phyloP scores from a whole-genome alignment of 2,329 filamentous ascomycete genomes.

The Gaeumannomyces sp. region DNA sequence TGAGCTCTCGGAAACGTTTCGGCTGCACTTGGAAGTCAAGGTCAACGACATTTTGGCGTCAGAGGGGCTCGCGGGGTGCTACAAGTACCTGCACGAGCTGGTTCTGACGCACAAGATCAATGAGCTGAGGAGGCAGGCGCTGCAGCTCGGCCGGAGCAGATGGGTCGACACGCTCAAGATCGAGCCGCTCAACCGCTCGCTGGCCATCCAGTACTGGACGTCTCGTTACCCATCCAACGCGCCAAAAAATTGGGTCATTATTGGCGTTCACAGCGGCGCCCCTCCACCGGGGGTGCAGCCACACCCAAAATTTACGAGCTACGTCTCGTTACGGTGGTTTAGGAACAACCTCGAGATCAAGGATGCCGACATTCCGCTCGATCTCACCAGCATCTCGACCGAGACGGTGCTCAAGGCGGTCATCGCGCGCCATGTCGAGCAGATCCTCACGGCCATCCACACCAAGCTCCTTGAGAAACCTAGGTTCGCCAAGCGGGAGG shows the following conservation, averaged over 20 bases:
- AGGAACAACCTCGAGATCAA: constrained; percentile 71
- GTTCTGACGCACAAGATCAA: constrained; percentile 86
- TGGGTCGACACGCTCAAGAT: constrained; percentile 77
- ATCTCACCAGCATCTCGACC: constrained; percentile 62
- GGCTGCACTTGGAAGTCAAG: constrained; percentile 60
- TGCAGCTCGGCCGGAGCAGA: constrained; percentile 58
- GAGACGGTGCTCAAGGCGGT: constrained; percentile 68
- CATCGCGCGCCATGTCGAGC: constrained; percentile 67
- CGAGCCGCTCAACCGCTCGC: constrained; percentile 71
- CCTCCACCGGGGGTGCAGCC: constrained; percentile 25
- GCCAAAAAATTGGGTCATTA: constrained; percentile 83
- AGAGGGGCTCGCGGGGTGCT: constrained; percentile 73
- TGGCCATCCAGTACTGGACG: constrained; percentile 90
- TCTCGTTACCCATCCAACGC: constrained; percentile 49
- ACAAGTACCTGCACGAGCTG: constrained; percentile 80
- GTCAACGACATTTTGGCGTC: constrained; percentile 65
- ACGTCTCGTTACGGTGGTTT: constrained; percentile 71
- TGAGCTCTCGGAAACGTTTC: constrained; percentile 55
- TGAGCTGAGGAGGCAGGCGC: constrained; percentile 71
- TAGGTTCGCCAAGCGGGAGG: constrained; percentile 54
- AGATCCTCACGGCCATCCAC: constrained; percentile 63
- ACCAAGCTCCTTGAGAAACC: constrained; percentile 51
- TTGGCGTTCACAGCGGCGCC: constrained; percentile 67
- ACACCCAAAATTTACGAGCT: constrained; percentile 42
- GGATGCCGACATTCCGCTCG: constrained; percentile 59